These are phyloP conservation scores for Licmophora abbreviata DNA, from an alignment of 108 stramenopile species.

Conservation along the genomic window DNA sequence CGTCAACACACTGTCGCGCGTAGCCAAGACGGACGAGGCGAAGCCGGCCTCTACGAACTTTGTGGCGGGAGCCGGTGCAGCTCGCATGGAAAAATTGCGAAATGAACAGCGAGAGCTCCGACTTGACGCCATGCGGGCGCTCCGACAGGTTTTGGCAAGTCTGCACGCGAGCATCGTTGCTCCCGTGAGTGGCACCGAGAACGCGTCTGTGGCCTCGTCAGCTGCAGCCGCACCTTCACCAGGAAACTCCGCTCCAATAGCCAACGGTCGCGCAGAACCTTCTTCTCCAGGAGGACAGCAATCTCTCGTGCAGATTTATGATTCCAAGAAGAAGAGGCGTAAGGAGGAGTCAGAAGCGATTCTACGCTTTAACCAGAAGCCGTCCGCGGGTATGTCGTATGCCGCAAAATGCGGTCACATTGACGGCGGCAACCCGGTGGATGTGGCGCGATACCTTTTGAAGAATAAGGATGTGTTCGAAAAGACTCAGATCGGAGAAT, in stretches of 20 bases:
- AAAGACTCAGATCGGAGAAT: conserved; percentile 98
- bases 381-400: conserved; percentile 82
- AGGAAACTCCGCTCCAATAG: no score
- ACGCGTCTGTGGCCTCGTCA: conserved; percentile 63
- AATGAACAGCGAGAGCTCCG: conserved; percentile 63
- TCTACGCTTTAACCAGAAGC: conserved; percentile 95
- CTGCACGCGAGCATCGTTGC: conserved; percentile 53
- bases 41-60: conserved; percentile 6
- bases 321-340: conserved; percentile 84
- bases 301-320: conserved; percentile 82
- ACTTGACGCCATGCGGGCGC: conserved; percentile 61
- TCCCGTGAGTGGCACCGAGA: conserved; percentile 48
- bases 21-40: conserved; percentile 46
- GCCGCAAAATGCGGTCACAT: conserved; percentile 44
- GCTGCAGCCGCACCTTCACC: conserved; percentile 59
- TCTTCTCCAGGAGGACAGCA: conserved; percentile 19
- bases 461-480: conserved; percentile 87
- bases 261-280: no score
- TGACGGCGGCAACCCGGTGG: conserved; percentile 43
- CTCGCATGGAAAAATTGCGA: conserved; percentile 54
- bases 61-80: conserved; percentile 33
- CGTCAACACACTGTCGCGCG: conserved; percentile 35
- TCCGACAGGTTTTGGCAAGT: conserved; percentile 65
- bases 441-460: conserved; percentile 83
- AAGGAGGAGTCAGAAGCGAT: conserved; percentile 85